Conservation (phyloP, 371 early-diverging fungal genomes). For the Dichotomocladium elegans region DNA sequence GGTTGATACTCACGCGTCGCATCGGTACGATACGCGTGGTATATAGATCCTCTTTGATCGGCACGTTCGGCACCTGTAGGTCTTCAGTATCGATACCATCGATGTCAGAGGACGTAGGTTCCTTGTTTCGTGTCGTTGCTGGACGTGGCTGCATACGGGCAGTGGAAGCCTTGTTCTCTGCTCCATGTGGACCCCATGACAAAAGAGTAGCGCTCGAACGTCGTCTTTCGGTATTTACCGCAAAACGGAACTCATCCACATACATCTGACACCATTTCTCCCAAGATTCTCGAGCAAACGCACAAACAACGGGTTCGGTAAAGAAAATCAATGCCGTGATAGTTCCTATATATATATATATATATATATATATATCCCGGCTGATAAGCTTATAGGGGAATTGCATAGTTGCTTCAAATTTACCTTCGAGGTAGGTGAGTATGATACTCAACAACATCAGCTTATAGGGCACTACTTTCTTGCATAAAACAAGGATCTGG, state of each 20-base stretch:
- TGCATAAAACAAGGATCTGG: constrained; percentile 5
- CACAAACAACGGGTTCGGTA: constrained; percentile 22
- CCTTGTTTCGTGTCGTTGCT: too few relatives aligned
- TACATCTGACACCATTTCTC: neutral
- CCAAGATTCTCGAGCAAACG: neutral
- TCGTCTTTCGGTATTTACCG: neutral
- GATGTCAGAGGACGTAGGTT: too few relatives aligned
- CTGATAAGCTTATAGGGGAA: neutral
- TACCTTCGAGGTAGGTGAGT: constrained; percentile 12
- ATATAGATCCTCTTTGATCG: neutral
- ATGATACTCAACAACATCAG: neutral
- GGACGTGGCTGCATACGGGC: neutral
- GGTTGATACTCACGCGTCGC: constrained; percentile 3
- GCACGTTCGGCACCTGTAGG: neutral
- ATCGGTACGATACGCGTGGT: constrained; percentile 5
- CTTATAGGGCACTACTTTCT: neutral
- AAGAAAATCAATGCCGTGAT: constrained; percentile 25
- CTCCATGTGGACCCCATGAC: too few relatives aligned
- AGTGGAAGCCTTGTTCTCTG: neutral
- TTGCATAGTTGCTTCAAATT: neutral
- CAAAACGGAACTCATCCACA: constrained; percentile 4
- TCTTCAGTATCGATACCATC: neutral
- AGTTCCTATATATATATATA: constrained; percentile 10
- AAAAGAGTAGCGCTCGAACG: neutral
- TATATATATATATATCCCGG: neutral